phyloP scores from a whole-genome alignment of 164 flowering plant genomes.

The Dillenia turbinata region DNA sequence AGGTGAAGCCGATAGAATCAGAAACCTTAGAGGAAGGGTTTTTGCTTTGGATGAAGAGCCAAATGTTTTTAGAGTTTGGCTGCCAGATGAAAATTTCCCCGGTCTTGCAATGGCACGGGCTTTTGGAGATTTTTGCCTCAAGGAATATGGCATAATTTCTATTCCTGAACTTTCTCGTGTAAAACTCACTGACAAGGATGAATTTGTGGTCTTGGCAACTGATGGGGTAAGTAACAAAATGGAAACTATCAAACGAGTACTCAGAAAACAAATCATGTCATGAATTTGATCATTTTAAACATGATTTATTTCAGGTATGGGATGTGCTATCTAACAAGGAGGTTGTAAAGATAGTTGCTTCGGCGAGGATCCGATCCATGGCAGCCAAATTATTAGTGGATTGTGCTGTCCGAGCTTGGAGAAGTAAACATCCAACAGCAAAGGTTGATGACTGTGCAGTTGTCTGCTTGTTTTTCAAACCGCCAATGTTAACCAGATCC shows the following conservation, averaged over 20 bases:
- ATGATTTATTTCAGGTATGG: conserved; percentile 50
- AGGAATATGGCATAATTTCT: conserved; percentile 73
- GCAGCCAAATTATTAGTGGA: conserved; percentile 57
- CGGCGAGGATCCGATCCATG: conserved; percentile 42
- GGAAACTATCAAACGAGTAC: too few relatives aligned
- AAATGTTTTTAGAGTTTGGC: conserved; percentile 68
- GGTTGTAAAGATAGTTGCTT: conserved; percentile 59
- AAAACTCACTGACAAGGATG: conserved; percentile 53
- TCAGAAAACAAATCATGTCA: too few relatives aligned
- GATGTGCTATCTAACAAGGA: conserved; percentile 74
- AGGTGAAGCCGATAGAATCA: conserved; percentile 76
- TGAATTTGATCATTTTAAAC: too few relatives aligned
- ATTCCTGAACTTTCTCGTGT: conserved; percentile 55
- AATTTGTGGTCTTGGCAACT: conserved; percentile 84
- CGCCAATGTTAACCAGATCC: conserved; percentile 13
- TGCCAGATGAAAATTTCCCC: conserved; percentile 69
- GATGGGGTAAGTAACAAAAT: conserved; percentile 68
- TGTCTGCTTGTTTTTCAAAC: conserved; percentile 57
- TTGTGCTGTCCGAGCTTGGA: conserved; percentile 65
- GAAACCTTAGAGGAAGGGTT: conserved; percentile 57
- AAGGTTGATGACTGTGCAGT: conserved; percentile 74
- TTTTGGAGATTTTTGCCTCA: conserved; percentile 87
- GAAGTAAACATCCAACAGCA: conserved; percentile 48
- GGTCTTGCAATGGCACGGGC: conserved; percentile 95
- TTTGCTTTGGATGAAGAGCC: conserved; percentile 62